Conservation (phyloP, 225 moss, liverwort and hornwort species). For the Sphagnum tenellum region DNA sequence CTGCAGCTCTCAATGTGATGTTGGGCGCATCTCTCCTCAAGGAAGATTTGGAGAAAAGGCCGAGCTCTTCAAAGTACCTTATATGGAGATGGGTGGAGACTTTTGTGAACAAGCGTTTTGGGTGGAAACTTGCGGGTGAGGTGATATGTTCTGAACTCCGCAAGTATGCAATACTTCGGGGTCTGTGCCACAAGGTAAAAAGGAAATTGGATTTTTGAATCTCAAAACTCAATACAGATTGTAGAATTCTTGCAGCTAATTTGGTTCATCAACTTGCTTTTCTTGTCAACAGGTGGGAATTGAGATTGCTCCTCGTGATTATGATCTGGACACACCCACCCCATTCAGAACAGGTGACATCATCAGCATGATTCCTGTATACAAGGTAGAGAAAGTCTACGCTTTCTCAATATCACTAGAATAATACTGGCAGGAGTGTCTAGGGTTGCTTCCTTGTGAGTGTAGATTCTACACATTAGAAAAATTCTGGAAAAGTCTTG, state of each 20-base stretch:
- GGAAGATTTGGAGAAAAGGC: conserved; percentile 13
- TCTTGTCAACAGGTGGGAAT: conserved; percentile 30
- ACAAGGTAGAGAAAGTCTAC: conserved; percentile 17
- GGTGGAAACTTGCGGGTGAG: conserved; percentile 33
- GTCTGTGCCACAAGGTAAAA: conserved; percentile 49
- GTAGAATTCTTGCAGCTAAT: too few species aligned
- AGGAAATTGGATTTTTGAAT: too few species aligned
- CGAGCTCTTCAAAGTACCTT: conserved; percentile 1
- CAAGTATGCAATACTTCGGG: conserved; percentile 51
- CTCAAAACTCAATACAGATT: too few species aligned
- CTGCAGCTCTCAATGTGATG: conserved; percentile 55
- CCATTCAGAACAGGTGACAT: conserved; percentile 46
- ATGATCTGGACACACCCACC: conserved; percentile 34
- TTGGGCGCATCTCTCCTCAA: conserved; percentile 25
- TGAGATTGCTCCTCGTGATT: conserved; percentile 56
- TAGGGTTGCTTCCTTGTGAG: too few species aligned
- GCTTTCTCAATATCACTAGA: too few species aligned
- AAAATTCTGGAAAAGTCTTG: too few species aligned
- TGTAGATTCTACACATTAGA: too few species aligned
- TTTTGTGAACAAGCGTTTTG: conserved; percentile 54
- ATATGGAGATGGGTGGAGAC: conserved; percentile 43
- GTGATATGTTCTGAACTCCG: conserved; percentile 38
- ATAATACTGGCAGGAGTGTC: too few species aligned
- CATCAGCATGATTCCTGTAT: conserved; percentile 61
- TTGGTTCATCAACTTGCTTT: too few species aligned